A percentile compares a stretch with the other conserved stretches of the same genome.
Conservation (phyloP, 148 eudicot species). For the Fagopyrum tataricum region DNA sequence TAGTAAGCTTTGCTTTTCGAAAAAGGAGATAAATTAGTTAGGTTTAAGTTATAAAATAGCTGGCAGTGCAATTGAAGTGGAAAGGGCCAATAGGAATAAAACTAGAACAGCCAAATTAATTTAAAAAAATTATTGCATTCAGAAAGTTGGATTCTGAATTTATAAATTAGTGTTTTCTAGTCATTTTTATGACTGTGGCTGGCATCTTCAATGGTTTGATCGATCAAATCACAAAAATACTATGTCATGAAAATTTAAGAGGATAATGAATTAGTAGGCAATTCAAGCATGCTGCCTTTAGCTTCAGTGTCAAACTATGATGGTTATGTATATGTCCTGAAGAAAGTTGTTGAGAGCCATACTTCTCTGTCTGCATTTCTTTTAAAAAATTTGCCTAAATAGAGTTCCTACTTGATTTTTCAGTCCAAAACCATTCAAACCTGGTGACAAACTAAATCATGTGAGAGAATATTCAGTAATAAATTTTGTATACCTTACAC, state of each 20-base stretch:
- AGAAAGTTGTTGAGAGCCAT: not conserved
- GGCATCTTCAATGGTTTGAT: constrained; percentile 2
- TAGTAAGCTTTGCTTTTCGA: not conserved
- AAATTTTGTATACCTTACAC: not conserved
- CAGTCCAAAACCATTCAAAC: constrained; percentile 3
- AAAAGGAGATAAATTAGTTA: not conserved
- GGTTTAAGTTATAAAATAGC: not conserved
- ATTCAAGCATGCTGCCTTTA: not conserved
- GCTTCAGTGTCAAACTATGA: not conserved
- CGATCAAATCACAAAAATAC: not conserved
- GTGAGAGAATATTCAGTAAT: not conserved
- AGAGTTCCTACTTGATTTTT: not conserved
- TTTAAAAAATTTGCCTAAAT: not conserved
- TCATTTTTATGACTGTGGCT: not conserved
- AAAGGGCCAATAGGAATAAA: not conserved
- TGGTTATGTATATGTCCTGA: not conserved
- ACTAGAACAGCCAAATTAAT: not conserved
- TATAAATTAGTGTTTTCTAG: not conserved
- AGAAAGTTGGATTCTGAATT: not conserved
- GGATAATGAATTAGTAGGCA: not conserved
- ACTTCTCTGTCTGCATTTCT: not conserved
- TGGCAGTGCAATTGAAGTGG: not conserved
- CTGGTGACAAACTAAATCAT: not conserved
- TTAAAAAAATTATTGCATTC: not conserved
- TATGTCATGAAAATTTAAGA: not conserved